phyloP scores from a whole-genome alignment of 225 moss, liverwort and hornwort species.

The Polytrichum formosum region DNA sequence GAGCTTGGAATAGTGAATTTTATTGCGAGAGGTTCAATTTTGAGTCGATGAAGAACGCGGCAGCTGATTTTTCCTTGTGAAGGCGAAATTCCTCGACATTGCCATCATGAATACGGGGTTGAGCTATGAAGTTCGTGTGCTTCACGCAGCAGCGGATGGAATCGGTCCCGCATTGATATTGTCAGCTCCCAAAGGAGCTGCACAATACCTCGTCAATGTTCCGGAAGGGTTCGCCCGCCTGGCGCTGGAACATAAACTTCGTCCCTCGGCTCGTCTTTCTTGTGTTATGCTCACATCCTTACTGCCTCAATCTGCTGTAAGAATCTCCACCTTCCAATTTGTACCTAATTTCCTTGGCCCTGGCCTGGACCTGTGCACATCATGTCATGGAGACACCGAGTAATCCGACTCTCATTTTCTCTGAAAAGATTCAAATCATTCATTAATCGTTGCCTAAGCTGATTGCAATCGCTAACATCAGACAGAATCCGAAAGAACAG shows the following conservation, averaged over 20 bases:
- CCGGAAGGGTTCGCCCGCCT: constrained; percentile 66
- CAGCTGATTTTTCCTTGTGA: background rate
- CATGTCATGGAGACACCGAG: too few relatives aligned
- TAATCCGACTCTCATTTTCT: too few relatives aligned
- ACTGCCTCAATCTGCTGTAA: constrained; percentile 41
- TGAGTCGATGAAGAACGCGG: too few relatives aligned
- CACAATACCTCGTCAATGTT: constrained; percentile 64
- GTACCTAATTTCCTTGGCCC: background rate
- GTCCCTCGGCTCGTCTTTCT: constrained; percentile 44
- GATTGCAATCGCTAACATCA: too few relatives aligned
- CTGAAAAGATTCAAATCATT: too few relatives aligned
- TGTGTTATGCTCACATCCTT: constrained; percentile 52
- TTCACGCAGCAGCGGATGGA: constrained; percentile 58
- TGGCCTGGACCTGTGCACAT: too few relatives aligned
- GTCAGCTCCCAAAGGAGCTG: constrained; percentile 46
- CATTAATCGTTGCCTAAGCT: too few relatives aligned
- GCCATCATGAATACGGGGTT: constrained; percentile 5
- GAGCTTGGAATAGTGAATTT: too few relatives aligned
- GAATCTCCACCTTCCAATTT: background rate
- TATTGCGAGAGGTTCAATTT: too few relatives aligned
- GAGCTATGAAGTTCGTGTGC: constrained; percentile 40
- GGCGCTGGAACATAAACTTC: constrained; percentile 55
- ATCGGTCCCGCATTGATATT: constrained; percentile 51
- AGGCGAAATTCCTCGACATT: background rate
- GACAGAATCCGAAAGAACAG: too few relatives aligned